Percentiles rank a stretch among this genome's conserved stretches.
Conservation (phyloP, 768 basidiomycete species). For the Mycena sanguinolenta region DNA sequence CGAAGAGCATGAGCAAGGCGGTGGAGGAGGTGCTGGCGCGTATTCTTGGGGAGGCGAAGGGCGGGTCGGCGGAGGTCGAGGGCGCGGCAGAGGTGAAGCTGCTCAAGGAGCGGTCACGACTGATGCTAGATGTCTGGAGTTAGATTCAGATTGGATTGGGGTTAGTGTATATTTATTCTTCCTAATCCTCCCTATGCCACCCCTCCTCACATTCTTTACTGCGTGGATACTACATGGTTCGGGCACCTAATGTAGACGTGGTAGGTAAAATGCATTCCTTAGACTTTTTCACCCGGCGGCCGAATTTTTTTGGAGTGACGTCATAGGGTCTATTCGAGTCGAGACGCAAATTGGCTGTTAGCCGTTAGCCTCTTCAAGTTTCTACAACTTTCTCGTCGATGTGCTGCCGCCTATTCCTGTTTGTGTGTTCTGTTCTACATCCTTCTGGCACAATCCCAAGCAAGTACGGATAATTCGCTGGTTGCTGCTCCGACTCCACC, state of each 20-base stretch:
- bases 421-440: no score
- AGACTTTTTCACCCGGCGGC: background rate
- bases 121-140: constrained; percentile 93
- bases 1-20: constrained; percentile 94
- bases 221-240: constrained; percentile 23
- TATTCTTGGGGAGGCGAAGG: constrained; percentile 94
- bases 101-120: constrained; percentile 92
- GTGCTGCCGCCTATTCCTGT: no score
- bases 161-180: constrained; percentile 31
- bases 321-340: no score
- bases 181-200: constrained; percentile 25
- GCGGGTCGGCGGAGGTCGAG: constrained; percentile 88
- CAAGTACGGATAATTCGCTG: no score
- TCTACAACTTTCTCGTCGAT: no score
- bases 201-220: constrained; percentile 16
- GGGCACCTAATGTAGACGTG: constrained; percentile 32
- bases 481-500: no score
- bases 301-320: background rate
- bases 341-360: no score
- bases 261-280: constrained; percentile 22
- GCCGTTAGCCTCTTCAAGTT: no score
- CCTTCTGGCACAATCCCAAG: no score
- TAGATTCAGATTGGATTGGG: constrained; percentile 55
- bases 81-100: constrained; percentile 93
- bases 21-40: constrained; percentile 91